A percentile compares a stretch with the other conserved stretches of the same genome.
These are phyloP conservation scores for Penicillium dipodomyicola DNA, from an alignment of 495 filamentous ascomycete species.

Conservation along the genomic window DNA sequence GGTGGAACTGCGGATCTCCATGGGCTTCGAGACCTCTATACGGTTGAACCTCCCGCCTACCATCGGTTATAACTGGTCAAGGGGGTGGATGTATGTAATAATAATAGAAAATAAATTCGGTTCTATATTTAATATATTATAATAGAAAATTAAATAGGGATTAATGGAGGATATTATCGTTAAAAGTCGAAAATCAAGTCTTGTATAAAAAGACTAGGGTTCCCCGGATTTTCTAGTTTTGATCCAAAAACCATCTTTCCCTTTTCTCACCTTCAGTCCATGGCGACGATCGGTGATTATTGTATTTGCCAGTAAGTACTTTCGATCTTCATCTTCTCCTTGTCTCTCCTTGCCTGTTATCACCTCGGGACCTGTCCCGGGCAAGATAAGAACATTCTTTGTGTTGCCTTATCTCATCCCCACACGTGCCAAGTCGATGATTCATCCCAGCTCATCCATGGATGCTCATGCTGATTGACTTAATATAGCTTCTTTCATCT, in stretches of 20 bases:
- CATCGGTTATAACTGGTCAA: slow-evolving; percentile 24
- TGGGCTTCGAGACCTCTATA: slow-evolving; percentile 23
- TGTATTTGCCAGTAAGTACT: slow-evolving; percentile 15
- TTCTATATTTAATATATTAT: not conserved
- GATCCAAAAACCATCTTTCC: not conserved
- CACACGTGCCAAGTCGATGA: slow-evolving; percentile 6
- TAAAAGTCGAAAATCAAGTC: slow-evolving; percentile 3
- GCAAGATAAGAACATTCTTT: slow-evolving; percentile 12
- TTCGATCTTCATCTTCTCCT: not conserved
- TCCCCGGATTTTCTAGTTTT: slow-evolving; percentile 24
- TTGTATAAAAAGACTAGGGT: slow-evolving; percentile 18
- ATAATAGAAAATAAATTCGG: slow-evolving; percentile 4
- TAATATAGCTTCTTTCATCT: slow-evolving; percentile 19
- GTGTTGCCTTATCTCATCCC: slow-evolving; percentile 6
- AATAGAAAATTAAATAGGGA: not conserved
- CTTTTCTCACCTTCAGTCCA: slow-evolving; percentile 17
- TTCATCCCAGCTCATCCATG: slow-evolving; percentile 10
- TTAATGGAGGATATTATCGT: not conserved
- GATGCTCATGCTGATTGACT: slow-evolving; percentile 2
- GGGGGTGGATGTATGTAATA: slow-evolving; percentile 9
- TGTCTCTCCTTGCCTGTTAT: slow-evolving; percentile 6
- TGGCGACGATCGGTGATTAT: slow-evolving; percentile 17
- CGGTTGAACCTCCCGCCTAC: slow-evolving; percentile 19
- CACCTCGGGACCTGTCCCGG: not conserved
- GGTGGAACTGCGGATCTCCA: slow-evolving; percentile 16